Conservation (phyloP, 345 rosid species). For the Acer saccharum region DNA sequence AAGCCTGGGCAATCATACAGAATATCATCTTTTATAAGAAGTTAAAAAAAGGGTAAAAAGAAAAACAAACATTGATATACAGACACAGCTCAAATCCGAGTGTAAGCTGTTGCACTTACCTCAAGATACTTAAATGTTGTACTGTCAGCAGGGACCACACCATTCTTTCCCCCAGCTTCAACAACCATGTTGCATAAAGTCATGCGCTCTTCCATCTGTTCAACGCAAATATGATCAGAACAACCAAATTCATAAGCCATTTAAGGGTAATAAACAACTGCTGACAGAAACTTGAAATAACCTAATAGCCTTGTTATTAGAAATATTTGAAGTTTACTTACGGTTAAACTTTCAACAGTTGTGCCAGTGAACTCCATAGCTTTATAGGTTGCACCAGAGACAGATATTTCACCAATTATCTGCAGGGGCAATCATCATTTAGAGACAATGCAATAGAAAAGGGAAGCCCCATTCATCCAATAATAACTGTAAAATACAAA, state of each 20-base stretch:
- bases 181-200: conserved; percentile 96
- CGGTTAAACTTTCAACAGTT: conserved; percentile 80
- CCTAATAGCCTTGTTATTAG: neutral
- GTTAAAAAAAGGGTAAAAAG: neutral
- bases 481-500: neutral
- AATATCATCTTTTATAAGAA: neutral
- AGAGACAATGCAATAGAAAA: neutral
- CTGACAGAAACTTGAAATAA: neutral
- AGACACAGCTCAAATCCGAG: neutral
- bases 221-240: conserved; percentile 16
- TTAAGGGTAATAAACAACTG: neutral
- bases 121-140: conserved; percentile 89
- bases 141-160: conserved; percentile 89
- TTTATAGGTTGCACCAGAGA: conserved; percentile 96
- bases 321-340: conserved; percentile 38
- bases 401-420: conserved; percentile 98
- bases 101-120: conserved; percentile 38
- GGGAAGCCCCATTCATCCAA: neutral
- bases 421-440: conserved; percentile 24
- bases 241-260: conserved; percentile 6
- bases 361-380: conserved; percentile 96
- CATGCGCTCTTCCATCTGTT: conserved; percentile 99
- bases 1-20: neutral
- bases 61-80: conserved; percentile 4
- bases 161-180: conserved; percentile 99